These are phyloP conservation scores for Rhizopus delemar DNA, from an alignment of 371 early-diverging fungal species.

Conservation along the genomic window DNA sequence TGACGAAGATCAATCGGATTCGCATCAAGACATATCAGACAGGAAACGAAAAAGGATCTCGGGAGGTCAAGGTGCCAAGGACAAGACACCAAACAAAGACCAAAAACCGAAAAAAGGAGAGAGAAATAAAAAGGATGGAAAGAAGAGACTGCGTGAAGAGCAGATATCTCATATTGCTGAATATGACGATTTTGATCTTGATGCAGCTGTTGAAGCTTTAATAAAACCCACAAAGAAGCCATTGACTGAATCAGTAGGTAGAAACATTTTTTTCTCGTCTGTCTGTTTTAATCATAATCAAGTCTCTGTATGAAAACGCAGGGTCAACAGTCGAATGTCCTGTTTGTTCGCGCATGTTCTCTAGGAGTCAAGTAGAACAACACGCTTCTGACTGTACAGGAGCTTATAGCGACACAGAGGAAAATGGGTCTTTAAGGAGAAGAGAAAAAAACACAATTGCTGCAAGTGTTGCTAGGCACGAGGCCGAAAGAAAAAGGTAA, in stretches of 20 bases:
- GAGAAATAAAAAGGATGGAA: background rate
- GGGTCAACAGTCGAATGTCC: constrained; percentile 6
- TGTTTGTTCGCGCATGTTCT: constrained; percentile 6
- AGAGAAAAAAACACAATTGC: constrained; percentile 10
- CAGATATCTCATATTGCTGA: background rate
- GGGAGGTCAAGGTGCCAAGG: background rate
- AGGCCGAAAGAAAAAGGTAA: constrained; percentile 11
- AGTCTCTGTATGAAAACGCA: background rate
- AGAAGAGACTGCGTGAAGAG: background rate
- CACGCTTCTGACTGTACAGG: constrained; percentile 13
- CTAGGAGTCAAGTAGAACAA: background rate
- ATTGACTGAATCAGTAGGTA: background rate
- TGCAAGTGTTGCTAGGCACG: constrained; percentile 3
- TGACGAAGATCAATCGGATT: background rate
- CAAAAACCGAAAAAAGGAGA: background rate
- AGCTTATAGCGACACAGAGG: background rate
- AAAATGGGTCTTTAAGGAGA: background rate
- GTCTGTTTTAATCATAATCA: background rate
- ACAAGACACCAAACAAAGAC: background rate
- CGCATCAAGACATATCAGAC: background rate
- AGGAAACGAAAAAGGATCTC: background rate
- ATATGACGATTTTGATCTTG: constrained; percentile 2
- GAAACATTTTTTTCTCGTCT: background rate
- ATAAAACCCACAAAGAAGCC: background rate
- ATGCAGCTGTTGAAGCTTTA: background rate